Evolutionary conservation across 2,329 filamentous ascomycete species (phyloP).

Genomic region (Sporothrix luriei): DNA sequence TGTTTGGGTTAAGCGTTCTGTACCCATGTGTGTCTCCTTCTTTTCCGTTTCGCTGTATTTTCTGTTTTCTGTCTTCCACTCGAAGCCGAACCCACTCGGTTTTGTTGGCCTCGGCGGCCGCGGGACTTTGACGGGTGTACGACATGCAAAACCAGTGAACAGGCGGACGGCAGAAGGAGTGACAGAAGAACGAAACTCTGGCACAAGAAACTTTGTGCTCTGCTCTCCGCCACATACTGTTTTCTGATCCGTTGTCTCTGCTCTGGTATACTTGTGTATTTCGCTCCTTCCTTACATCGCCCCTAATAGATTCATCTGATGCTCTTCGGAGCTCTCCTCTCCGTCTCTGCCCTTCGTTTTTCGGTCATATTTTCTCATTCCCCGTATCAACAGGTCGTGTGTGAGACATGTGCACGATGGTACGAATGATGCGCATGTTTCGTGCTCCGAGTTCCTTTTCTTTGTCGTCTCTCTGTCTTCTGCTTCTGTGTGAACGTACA

Average conservation of each 20-base stretch:
- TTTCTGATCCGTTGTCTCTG: not conserved
- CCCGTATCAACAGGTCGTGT: not conserved
- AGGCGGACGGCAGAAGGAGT: conserved; percentile 15
- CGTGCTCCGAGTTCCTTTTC: not conserved
- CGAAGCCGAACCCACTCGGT: not conserved
- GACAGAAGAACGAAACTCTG: conserved; percentile 24
- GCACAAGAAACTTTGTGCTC: not conserved
- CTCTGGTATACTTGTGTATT: no score
- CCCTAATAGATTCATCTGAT: not conserved
- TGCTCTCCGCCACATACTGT: no score
- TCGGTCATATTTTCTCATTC: not conserved
- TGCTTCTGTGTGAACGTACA: not conserved
- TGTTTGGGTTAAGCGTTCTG: not conserved
- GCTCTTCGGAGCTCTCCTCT: not conserved
- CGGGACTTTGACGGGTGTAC: conserved; percentile 1
- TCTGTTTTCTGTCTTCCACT: not conserved
- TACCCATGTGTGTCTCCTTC: not conserved
- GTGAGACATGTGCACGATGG: conserved; percentile 6
- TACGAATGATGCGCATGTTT: conserved; percentile 21
- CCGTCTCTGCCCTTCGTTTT: not conserved
- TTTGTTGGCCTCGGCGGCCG: not conserved
- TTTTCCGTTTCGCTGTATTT: not conserved
- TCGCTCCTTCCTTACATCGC: not conserved
- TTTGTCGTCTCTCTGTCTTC: not conserved
- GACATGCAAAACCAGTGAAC: not conserved